Evolutionary conservation across 2,329 filamentous ascomycete genomes (phyloP).

Genomic region (Paecilomyces niveus): DNA sequence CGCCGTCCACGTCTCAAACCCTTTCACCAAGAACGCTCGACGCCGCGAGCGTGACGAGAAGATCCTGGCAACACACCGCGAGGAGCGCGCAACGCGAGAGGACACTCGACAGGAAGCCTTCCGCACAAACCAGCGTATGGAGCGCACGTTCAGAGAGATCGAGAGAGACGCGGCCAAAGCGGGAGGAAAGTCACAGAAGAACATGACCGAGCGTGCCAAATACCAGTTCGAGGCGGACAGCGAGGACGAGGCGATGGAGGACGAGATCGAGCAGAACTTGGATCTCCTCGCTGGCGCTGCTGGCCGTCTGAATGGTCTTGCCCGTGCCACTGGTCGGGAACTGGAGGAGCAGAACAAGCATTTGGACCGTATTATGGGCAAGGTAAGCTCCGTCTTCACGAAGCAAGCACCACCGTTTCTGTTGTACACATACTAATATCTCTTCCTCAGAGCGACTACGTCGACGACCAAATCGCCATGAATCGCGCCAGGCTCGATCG

Average conservation of each 20-base stretch:
- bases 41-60: constrained; percentile 59
- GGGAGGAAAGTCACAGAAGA: constrained; percentile 45
- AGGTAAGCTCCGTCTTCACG: constrained; percentile 48
- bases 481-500: constrained; percentile 66
- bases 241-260: constrained; percentile 62
- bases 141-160: constrained; percentile 59
- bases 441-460: constrained; percentile 61
- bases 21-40: constrained; percentile 65
- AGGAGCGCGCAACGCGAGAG: constrained; percentile 51
- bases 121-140: constrained; percentile 49
- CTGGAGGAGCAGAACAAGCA: constrained; percentile 70
- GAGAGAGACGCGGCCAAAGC: constrained; percentile 45
- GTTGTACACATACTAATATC: constrained; percentile 14
- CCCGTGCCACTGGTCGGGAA: constrained; percentile 66
- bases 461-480: constrained; percentile 74
- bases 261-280: constrained; percentile 62
- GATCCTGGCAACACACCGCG: constrained; percentile 58
- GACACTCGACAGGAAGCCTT: constrained; percentile 50
- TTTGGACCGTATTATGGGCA: constrained; percentile 69
- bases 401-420: not conserved
- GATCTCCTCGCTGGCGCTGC: constrained; percentile 56
- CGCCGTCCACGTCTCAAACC: constrained; percentile 69
- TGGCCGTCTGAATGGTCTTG: constrained; percentile 64
- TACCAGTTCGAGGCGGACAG: constrained; percentile 75
- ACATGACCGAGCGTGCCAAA: constrained; percentile 58